Conservation (phyloP, 176 grass and related monocot species). For the Bothriochloa decipiens region DNA sequence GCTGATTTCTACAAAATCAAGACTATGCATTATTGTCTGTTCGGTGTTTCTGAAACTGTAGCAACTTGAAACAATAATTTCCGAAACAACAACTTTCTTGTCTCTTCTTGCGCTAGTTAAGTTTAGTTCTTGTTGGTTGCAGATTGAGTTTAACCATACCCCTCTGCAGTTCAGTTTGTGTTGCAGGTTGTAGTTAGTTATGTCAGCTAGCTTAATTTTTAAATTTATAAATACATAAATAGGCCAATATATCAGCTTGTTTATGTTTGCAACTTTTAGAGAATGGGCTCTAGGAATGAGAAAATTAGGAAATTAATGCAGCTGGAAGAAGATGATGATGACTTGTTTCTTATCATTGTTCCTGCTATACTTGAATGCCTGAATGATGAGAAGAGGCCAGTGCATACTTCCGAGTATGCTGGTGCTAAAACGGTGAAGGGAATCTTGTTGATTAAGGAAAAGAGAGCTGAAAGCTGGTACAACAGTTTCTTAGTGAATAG, state of each 20-base stretch:
- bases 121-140: not conserved
- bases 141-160: not conserved
- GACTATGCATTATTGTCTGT: not conserved
- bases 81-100: not conserved
- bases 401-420: not conserved
- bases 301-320: slow-evolving; percentile 1
- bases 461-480: too few species aligned
- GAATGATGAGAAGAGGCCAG: not conserved
- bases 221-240: not conserved
- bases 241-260: not conserved
- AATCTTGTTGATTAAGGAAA: too few species aligned
- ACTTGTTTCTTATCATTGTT: not conserved
- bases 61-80: not conserved
- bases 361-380: not conserved
- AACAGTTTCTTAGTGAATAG: too few species aligned
- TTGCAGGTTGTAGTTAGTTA: not conserved
- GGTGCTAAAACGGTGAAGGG: not conserved
- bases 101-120: not conserved
- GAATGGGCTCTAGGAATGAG: not conserved
- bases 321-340: not conserved
- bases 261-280: not conserved
- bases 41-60: not conserved
- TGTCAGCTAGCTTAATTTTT: not conserved
- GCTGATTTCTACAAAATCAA: not conserved
- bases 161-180: not conserved